A percentile compares a stretch with the other conserved stretches of the same genome.
Evolutionary conservation across 106 monocot genomes (phyloP).

Genomic region (Allium cepa): DNA sequence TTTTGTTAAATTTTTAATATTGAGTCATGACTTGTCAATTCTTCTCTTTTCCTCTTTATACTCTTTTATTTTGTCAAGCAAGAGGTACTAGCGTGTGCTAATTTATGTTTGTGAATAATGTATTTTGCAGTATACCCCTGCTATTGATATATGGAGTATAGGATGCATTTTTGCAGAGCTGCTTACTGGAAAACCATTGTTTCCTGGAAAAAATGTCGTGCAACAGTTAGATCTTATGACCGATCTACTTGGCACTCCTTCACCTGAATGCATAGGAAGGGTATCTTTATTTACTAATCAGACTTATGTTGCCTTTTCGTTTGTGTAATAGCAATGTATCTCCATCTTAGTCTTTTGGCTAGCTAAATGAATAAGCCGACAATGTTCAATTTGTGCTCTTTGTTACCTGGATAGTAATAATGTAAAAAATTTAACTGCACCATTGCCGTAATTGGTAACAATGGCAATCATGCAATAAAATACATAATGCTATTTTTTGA

Average conservation of each 20-base stretch:
- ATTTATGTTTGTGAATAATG: neutral
- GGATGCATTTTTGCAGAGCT: too few relatives aligned
- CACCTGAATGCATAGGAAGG: too few relatives aligned
- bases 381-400: neutral
- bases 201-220: too few relatives aligned
- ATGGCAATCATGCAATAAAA: too few relatives aligned
- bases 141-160: too few relatives aligned
- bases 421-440: too few relatives aligned
- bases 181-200: too few relatives aligned
- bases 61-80: neutral
- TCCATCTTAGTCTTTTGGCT: neutral
- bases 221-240: too few relatives aligned
- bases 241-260: too few relatives aligned
- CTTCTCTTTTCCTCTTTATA: neutral
- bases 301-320: neutral
- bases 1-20: neutral
- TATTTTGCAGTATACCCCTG: slow-evolving; percentile 16
- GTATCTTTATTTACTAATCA: slow-evolving; percentile 3
- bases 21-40: neutral
- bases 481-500: too few relatives aligned
- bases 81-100: neutral
- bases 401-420: neutral
- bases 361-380: neutral
- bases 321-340: neutral
- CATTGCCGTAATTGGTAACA: too few relatives aligned